phyloP scores from a whole-genome alignment of 352 stramenopile genomes.

The Phytopythium ostracodes region DNA sequence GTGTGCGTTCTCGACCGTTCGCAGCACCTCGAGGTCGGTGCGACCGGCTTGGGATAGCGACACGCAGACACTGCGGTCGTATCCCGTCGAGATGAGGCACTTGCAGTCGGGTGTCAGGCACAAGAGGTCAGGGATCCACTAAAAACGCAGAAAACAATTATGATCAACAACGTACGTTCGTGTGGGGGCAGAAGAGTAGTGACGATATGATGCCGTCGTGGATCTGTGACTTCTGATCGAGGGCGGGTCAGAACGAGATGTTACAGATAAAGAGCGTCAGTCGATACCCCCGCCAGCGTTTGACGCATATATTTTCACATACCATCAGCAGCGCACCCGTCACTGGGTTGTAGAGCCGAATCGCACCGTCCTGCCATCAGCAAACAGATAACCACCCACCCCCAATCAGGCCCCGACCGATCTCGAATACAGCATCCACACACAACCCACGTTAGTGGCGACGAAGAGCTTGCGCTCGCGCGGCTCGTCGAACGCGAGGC shows the following conservation, averaged over 20 bases:
- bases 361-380: constrained; percentile 40
- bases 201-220: constrained; percentile 56
- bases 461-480: constrained; percentile 67
- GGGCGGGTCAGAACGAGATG: too few relatives aligned
- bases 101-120: too few relatives aligned
- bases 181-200: constrained; percentile 54
- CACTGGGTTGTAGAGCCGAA: constrained; percentile 68
- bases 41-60: constrained; percentile 39
- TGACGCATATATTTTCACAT: constrained; percentile 1
- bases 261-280: constrained; percentile 4
- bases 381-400: not conserved
- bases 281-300: not conserved
- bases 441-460: constrained; percentile 49
- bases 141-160: not conserved
- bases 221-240: constrained; percentile 37
- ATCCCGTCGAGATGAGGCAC: constrained; percentile 64
- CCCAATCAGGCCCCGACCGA: too few relatives aligned
- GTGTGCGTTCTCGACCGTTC: constrained; percentile 61
- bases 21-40: constrained; percentile 50
- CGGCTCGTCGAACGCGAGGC: constrained; percentile 51
- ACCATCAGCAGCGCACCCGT: constrained; percentile 50
- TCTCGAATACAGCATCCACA: too few relatives aligned
- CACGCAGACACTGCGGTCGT: constrained; percentile 53
- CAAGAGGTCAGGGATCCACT: too few relatives aligned
- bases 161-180: constrained; percentile 26